Evolutionary conservation across 192 early-diverging fungal species (phyloP).

Genomic region (Backusella morwellensis): DNA sequence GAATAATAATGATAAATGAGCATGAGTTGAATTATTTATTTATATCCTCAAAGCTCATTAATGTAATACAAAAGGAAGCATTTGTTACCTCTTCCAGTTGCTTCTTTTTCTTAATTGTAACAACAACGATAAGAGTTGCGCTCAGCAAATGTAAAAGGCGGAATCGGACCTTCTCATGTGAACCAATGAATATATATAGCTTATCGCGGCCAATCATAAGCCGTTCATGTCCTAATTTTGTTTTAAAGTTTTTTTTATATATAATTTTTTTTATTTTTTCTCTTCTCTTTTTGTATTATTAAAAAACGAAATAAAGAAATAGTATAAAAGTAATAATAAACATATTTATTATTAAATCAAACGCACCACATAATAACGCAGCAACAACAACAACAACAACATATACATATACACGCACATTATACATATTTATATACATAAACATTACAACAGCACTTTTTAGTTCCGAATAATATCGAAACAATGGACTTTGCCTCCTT

Average conservation of each 20-base stretch:
- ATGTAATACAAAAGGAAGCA: not conserved
- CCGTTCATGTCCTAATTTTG: not conserved
- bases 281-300: not conserved
- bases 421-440: not conserved
- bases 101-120: not conserved
- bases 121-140: not conserved
- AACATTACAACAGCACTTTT: not conserved
- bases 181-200: not conserved
- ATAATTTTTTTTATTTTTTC: not conserved
- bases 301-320: not conserved
- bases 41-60: not conserved
- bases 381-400: too few relatives aligned
- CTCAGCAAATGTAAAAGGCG: not conserved
- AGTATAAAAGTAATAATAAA: not conserved
- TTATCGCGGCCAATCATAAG: not conserved
- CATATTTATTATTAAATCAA: not conserved
- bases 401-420: too few relatives aligned
- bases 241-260: not conserved
- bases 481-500: constrained; percentile 24
- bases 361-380: too few relatives aligned
- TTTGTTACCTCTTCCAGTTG: not conserved
- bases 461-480: not conserved
- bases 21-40: too few relatives aligned
- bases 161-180: not conserved
- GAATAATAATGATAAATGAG: too few relatives aligned